Evolutionary conservation across 768 basidiomycete genomes (phyloP).

Genomic region (Leccinum subgranulosum): DNA sequence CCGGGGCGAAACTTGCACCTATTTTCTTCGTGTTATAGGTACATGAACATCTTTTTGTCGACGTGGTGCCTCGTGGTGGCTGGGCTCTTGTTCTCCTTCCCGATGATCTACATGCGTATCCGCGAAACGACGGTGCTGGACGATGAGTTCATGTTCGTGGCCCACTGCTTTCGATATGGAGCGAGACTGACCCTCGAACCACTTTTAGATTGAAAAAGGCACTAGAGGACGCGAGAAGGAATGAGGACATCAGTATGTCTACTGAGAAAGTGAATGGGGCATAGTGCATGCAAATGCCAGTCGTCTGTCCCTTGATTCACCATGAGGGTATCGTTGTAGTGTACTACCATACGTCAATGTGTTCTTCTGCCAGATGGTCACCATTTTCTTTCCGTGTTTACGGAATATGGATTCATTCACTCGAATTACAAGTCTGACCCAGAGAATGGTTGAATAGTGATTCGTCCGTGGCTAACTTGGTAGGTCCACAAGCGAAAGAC

Average conservation of each 20-base stretch:
- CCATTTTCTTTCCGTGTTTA: too few relatives aligned
- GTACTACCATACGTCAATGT: too few relatives aligned
- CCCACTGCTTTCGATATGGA: neutral
- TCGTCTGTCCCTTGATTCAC: neutral
- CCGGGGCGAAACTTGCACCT: neutral
- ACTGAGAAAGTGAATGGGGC: neutral
- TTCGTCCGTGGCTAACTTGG: too few relatives aligned
- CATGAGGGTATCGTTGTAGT: neutral
- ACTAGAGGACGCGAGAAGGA: neutral
- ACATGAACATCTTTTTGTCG: slow-evolving; percentile 68
- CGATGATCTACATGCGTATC: slow-evolving; percentile 69
- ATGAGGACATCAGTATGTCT: neutral
- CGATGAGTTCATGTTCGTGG: slow-evolving; percentile 53
- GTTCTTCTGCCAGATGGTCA: too few relatives aligned
- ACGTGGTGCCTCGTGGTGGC: slow-evolving; percentile 67
- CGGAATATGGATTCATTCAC: too few relatives aligned
- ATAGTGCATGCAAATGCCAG: neutral
- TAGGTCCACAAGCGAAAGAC: neutral
- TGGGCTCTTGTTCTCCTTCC: slow-evolving; percentile 62
- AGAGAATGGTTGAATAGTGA: too few relatives aligned
- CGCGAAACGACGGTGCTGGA: slow-evolving; percentile 51
- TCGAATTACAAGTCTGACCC: too few relatives aligned
- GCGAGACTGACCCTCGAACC: neutral
- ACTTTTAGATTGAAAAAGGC: slow-evolving; percentile 4
- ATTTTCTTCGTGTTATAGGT: slow-evolving; percentile 26